Base-by-base conservation (phyloP, 148 eudicot genomes). In the Rhododendron mucronatum region DNA sequence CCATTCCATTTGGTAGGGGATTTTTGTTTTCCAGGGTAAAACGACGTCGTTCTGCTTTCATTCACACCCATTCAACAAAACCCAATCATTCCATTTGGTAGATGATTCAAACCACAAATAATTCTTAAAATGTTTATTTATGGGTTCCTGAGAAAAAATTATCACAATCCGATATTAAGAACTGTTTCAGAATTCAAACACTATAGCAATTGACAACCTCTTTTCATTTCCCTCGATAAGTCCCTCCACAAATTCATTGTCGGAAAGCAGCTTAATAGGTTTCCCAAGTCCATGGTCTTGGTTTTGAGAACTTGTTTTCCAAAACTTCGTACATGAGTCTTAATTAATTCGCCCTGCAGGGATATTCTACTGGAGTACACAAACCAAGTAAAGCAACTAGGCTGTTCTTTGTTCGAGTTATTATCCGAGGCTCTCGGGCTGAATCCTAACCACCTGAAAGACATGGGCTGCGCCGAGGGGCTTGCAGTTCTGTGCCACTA, bases 381-480 rank as follows among this genome's bases (percentile, higher is more conserved):
- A 10, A 59, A 87, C 48, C 85, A 85, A 51, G 86, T 86, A 28
- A 79, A 77, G 87, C 82, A 18, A 30, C 65, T 91, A 33, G 92
- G 92, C 59, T 30, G 26, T n/a, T 59, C 8, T 59, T 26, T 92
- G 61, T 80, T 88, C 7, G 67, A 73, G 75, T 41, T 90, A 28
- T 39, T 90, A 23, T 90, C 93, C 0, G 92, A 90, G 82, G 92
- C 87, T 39, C 88, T 88, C 4, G 89, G 88, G 44, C 86, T 92
- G 9, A 82, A 84, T 41, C 82, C 79, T 2, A 73, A 81, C 78
- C 86, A 88, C 78, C 86, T 92, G 2, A 44, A 61, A 57, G 90
- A 88, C 12, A 82, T 92, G 83, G 88, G 83, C 33, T 91, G 93
- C 26, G 86, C 44, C 3, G 92, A 91, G 59, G 90, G 91, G n/a